phyloP scores from a whole-genome alignment of 495 filamentous ascomycete genomes.

The Polyplosphaeria fusca region DNA sequence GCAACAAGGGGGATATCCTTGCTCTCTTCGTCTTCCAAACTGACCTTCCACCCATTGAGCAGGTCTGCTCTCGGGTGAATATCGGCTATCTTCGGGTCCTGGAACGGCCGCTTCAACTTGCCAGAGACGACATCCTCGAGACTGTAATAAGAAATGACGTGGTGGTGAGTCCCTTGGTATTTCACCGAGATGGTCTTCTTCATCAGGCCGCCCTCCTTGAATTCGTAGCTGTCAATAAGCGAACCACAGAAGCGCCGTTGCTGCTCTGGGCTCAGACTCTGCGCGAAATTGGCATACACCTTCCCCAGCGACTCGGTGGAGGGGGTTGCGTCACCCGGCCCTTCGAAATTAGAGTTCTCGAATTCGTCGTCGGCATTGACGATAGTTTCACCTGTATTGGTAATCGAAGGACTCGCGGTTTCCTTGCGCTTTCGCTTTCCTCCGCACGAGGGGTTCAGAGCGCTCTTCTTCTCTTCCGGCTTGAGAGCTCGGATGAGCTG shows the following conservation, averaged over 20 bases:
- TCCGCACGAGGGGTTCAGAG: slow-evolving; percentile 57
- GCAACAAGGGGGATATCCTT: slow-evolving; percentile 15
- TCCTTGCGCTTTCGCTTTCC: slow-evolving; percentile 30
- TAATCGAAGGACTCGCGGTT: slow-evolving; percentile 17
- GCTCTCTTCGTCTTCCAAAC: slow-evolving; percentile 28
- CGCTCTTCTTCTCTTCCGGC: slow-evolving; percentile 84
- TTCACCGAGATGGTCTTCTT: slow-evolving; percentile 90
- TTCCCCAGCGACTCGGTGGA: slow-evolving; percentile 15
- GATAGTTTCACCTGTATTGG: slow-evolving; percentile 28
- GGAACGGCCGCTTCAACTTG: slow-evolving; percentile 58
- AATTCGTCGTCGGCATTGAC: slow-evolving; percentile 33
- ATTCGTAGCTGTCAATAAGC: slow-evolving; percentile 79
- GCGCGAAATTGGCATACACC: slow-evolving; percentile 29
- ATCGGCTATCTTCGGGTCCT: slow-evolving; percentile 44
- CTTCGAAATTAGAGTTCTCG: slow-evolving; percentile 22
- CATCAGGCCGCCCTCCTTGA: slow-evolving; percentile 77
- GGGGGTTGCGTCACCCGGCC: slow-evolving; percentile 22
- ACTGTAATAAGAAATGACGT: slow-evolving; percentile 86
- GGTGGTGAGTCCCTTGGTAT: slow-evolving; percentile 65
- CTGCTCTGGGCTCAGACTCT: slow-evolving; percentile 33
- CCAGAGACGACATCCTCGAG: slow-evolving; percentile 67
- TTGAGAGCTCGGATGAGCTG: slow-evolving; percentile 79
- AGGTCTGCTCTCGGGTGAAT: slow-evolving; percentile 21
- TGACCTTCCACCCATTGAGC: slow-evolving; percentile 28
- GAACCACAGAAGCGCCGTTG: slow-evolving; percentile 72